These are phyloP conservation scores for Yamadazyma sp. DNA, from an alignment of 805 yeast species.

Conservation along the genomic window DNA sequence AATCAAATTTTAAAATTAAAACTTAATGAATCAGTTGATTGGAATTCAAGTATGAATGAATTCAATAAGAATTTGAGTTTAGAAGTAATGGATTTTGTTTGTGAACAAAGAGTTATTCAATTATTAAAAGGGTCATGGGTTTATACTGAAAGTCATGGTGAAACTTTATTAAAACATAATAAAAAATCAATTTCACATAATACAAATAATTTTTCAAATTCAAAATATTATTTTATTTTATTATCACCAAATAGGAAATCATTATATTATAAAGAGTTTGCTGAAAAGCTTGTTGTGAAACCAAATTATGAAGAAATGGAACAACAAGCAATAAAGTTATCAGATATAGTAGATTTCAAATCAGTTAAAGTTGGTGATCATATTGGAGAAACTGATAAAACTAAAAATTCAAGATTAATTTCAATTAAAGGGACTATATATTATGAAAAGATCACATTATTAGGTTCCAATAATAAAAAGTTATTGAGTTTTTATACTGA, in stretches of 20 bases:
- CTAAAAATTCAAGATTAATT: slow-evolving; percentile 45
- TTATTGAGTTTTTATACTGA: slow-evolving; percentile 66
- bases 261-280: slow-evolving; percentile 59
- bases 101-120: slow-evolving; percentile 70
- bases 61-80: slow-evolving; percentile 49
- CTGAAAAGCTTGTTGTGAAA: slow-evolving; percentile 38
- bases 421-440: slow-evolving; percentile 55
- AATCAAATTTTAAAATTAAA: slow-evolving; percentile 49
- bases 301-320: slow-evolving; percentile 63
- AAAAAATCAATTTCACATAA: slow-evolving; percentile 1
- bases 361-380: slow-evolving; percentile 44
- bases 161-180: slow-evolving; percentile 16
- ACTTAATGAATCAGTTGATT: slow-evolving; percentile 29
- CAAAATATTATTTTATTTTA: slow-evolving; percentile 51
- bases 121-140: slow-evolving; percentile 83
- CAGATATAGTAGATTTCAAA: slow-evolving; percentile 49
- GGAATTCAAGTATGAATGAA: slow-evolving; percentile 44
- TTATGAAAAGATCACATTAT: slow-evolving; percentile 54
- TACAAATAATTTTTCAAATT: background rate
- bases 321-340: slow-evolving; percentile 48
- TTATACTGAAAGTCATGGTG: slow-evolving; percentile 55
- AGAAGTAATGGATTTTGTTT: slow-evolving; percentile 68
- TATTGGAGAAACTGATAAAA: slow-evolving; percentile 39
- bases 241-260: slow-evolving; percentile 66
- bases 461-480: slow-evolving; percentile 39